phyloP scores from a whole-genome alignment of 2,329 filamentous ascomycete genomes.

The Clarireedia paspali region DNA sequence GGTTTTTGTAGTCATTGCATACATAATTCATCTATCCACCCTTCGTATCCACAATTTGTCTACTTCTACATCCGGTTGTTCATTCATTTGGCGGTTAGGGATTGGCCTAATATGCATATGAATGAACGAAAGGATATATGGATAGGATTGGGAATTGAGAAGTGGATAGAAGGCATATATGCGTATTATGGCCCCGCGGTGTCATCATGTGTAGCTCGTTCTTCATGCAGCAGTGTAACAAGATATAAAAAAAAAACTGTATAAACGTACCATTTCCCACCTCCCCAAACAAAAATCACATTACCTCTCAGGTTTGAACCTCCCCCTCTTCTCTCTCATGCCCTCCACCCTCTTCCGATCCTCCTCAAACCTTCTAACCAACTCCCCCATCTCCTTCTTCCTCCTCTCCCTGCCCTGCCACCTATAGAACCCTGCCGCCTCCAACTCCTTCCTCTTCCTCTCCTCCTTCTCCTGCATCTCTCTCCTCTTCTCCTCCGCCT shows the following conservation, averaged over 20 bases:
- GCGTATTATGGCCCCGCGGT: slow-evolving; percentile 45
- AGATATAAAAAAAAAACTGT: neutral
- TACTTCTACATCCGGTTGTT: too few relatives aligned
- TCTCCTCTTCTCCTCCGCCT: slow-evolving; percentile 52
- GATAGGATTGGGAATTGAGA: too few relatives aligned
- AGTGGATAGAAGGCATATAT: slow-evolving; percentile 24
- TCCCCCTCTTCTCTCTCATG: slow-evolving; percentile 60
- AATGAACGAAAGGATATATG: too few relatives aligned
- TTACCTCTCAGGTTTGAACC: slow-evolving; percentile 44
- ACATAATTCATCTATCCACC: too few relatives aligned
- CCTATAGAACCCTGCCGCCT: slow-evolving; percentile 62
- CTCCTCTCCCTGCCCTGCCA: slow-evolving; percentile 76
- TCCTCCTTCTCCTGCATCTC: slow-evolving; percentile 57
- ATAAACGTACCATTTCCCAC: slow-evolving; percentile 14
- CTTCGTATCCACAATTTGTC: too few relatives aligned
- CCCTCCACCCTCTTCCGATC: slow-evolving; percentile 64
- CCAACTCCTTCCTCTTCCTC: slow-evolving; percentile 53
- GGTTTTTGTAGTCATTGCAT: slow-evolving; percentile 53
- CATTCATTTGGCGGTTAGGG: slow-evolving; percentile 18
- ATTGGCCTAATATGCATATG: slow-evolving; percentile 21
- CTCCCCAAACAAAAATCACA: neutral
- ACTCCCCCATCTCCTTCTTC: slow-evolving; percentile 64
- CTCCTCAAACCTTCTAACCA: slow-evolving; percentile 68
- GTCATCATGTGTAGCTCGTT: slow-evolving; percentile 35
- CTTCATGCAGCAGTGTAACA: neutral